Conservation (phyloP, 306 rosid genomes). For the Begonia peltatifolia region DNA sequence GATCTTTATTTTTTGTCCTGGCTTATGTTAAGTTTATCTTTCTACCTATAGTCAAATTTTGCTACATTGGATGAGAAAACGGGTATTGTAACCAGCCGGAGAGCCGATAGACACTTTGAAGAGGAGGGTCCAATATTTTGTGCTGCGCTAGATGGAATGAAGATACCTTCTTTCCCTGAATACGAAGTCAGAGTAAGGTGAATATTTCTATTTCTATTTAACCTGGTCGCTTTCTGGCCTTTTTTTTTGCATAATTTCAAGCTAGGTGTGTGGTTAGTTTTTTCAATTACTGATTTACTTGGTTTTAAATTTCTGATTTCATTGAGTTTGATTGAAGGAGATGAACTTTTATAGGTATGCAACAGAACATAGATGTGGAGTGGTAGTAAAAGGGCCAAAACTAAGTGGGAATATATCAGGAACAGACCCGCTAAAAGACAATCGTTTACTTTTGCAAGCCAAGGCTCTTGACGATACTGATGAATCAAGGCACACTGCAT, state of each 20-base stretch:
- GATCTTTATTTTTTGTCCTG: not conserved
- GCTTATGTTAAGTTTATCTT: conserved; percentile 1
- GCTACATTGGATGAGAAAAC: conserved; percentile 84
- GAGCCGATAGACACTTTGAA: conserved; percentile 96
- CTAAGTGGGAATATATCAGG: conserved; percentile 95
- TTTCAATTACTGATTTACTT: not conserved
- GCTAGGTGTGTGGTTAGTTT: not conserved
- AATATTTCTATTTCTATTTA: not conserved
- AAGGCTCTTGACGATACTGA: conserved; percentile 70
- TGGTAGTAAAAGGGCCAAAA: conserved; percentile 84
- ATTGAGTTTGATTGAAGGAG: too few relatives aligned
- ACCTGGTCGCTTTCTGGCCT: not conserved
- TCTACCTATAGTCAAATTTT: conserved; percentile 62
- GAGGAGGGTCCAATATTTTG: conserved; percentile 91
- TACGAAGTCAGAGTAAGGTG: conserved; percentile 97
- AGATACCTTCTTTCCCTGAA: conserved; percentile 78
- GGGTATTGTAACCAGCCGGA: conserved; percentile 66
- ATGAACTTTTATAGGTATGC: conserved; percentile 47
- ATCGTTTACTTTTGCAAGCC: conserved; percentile 80
- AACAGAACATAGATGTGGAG: conserved; percentile 97
- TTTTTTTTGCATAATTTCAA: too few relatives aligned
- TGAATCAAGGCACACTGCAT: conserved; percentile 78
- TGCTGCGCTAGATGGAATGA: conserved; percentile 79
- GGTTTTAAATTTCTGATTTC: too few relatives aligned
- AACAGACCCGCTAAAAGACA: conserved; percentile 87